Conservation (phyloP, 1,139 yeast species). For the Suhomyces choctaworum region DNA sequence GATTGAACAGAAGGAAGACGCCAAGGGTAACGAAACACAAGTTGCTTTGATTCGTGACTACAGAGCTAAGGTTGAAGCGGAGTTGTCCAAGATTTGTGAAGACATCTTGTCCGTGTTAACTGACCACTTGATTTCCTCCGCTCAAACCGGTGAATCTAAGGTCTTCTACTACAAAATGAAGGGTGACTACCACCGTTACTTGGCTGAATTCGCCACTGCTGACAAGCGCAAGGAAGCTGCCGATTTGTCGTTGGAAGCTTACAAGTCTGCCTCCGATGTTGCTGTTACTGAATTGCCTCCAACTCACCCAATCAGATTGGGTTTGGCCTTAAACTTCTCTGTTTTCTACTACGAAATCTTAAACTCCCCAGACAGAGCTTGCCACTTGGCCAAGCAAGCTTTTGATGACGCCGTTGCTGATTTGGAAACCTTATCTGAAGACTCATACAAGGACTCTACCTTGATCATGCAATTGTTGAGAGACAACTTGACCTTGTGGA, state of each 20-base stretch:
- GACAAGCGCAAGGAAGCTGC: constrained; percentile 94
- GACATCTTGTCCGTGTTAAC: constrained; percentile 87
- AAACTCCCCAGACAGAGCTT: constrained; percentile 97
- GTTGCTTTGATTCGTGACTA: constrained; percentile 88
- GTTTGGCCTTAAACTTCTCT: constrained; percentile 95
- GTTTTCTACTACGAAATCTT: constrained; percentile 98
- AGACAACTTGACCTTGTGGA: constrained; percentile 98
- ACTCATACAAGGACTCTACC: constrained; percentile 96
- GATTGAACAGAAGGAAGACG: constrained; percentile 97
- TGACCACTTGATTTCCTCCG: constrained; percentile 88
- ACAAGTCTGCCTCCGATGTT: constrained; percentile 93
- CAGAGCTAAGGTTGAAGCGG: constrained; percentile 92
- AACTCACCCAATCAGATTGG: constrained; percentile 97
- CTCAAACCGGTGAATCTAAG: constrained; percentile 95
- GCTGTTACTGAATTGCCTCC: constrained; percentile 97
- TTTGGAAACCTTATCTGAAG: constrained; percentile 95
- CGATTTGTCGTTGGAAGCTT: constrained; percentile 88
- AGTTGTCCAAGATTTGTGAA: constrained; percentile 90
- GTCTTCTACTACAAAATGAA: constrained; percentile 99
- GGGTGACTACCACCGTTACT: constrained; percentile 99
- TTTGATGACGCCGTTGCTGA: constrained; percentile 99
- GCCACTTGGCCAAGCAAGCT: constrained; percentile 98
- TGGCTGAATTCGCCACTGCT: constrained; percentile 92
- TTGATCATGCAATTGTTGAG: constrained; percentile 97
- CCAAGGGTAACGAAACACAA: constrained; percentile 89